Base-by-base conservation (phyloP, 768 basidiomycete species). In the Phaffia tasmanica region DNA sequence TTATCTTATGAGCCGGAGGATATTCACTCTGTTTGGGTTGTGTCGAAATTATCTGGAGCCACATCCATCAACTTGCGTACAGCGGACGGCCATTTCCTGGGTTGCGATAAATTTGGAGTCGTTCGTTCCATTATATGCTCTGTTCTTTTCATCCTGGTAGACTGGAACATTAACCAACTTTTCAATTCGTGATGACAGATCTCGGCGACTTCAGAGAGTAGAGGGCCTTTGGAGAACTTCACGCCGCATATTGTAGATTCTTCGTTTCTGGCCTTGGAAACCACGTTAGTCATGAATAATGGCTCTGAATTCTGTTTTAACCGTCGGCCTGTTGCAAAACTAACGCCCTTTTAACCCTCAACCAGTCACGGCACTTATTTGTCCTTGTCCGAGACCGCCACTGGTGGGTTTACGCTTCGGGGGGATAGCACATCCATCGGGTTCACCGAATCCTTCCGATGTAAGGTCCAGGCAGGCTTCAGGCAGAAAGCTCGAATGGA, bases 221-320 rank as follows among this genome's bases (percentile, higher is more conserved):
- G 91, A 42, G 92, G 91, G 1, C 87, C 88, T 4, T 89, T 94
- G 76, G 91, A 95, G 76, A 91, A 93, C 76, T 95, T 90, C 88
- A 87, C 86, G 3, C 86, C 90, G 15, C 67, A 69, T 19, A 82
- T 89, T 29, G 79, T 91, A 64, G 76, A 88, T 27, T 83, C 87
- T 14, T 88, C 87, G 67, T 50, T 63, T 0, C 5, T 69, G 8
- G 67, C 67, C 3, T 48, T 69, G 11, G 67, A 69, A 35, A 69
- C 67, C 2, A 48, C 62, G 67, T 69, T 0, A 42, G 67, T 69
- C 14, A n/a, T 49, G 27, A 21, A 35, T 53, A 47, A 18, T 50
- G 19, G 25, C 62, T 51, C 14, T 19, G 18, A 42, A 25, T 64
- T 16, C 14, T 1, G 25, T 51, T 69, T 35, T 65, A 57, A 15